Evolutionary conservation across 1,139 yeast species (phyloP).

Genomic region (Magnusiomyces paraingens): DNA sequence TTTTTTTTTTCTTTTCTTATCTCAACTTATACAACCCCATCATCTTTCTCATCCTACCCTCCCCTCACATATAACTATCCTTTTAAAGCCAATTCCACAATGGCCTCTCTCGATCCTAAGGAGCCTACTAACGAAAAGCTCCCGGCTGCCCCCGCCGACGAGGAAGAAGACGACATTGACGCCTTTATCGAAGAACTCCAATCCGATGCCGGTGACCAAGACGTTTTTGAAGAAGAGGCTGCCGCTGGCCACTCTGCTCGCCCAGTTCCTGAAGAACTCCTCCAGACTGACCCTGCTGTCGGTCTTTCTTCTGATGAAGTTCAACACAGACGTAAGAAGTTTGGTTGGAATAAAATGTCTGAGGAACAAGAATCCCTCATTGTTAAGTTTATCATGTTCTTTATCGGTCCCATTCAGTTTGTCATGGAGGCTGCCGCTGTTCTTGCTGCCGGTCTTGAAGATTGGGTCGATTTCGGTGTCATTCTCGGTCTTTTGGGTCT

Average conservation of each 20-base stretch:
- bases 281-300: conserved; percentile 75
- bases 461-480: conserved; percentile 99
- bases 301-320: conserved; percentile 86
- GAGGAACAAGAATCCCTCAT: conserved; percentile 84
- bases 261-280: conserved; percentile 83
- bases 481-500: conserved; percentile 81
- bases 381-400: conserved; percentile 83
- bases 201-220: conserved; percentile 63
- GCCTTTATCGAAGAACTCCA: conserved; percentile 85
- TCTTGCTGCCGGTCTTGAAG: conserved; percentile 96
- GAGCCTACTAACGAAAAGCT: conserved; percentile 39
- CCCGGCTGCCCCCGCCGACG: conserved; percentile 44
- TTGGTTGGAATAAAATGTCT: conserved; percentile 89
- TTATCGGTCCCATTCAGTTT: conserved; percentile 97
- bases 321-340: conserved; percentile 82
- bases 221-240: conserved; percentile 48
- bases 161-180: conserved; percentile 80
- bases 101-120: conserved; percentile 19
- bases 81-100: background rate
- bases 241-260: conserved; percentile 40
- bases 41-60: background rate
- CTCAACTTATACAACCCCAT: background rate
- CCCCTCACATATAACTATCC: background rate
- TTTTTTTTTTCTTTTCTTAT: background rate
- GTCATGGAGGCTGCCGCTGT: conserved; percentile 98